Evolutionary conservation across 768 basidiomycete species (phyloP), one percentile per base, ranked within the genome.

Genomic region (Cubamyces lactineus): DNA sequence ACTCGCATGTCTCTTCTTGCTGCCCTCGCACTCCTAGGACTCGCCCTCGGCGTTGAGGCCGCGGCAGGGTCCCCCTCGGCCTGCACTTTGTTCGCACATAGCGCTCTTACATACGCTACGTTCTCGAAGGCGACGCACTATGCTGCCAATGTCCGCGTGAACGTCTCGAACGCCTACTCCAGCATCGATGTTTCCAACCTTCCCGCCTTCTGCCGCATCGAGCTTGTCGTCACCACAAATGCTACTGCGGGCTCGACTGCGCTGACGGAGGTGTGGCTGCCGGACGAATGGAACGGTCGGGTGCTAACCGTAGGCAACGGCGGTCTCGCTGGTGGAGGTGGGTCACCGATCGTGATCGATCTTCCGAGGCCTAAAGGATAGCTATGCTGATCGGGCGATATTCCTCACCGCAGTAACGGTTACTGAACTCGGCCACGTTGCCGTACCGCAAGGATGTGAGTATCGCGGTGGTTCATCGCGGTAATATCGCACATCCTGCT

Each of bases 201-300:
- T 9, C 67, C 68, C 21, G 66, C 59, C 3, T 69, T 72, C 53
- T 72, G 71, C 49, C 71, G 69, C n/a, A 60, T 69, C 12, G 57
- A 72, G 53, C 65, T 69, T 15, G 53, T 57, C n/a, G 61, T 72
- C 30, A 68, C 63, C 15, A 72, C 69, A 7, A 70, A 70, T 21
- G 34, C 67, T 0, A 67, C 71, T 17, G 66, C 70, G 2, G 64
- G 66, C 26, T 64, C 62, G 24, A 67, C 60, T 1, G 63, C 66
- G 7, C 53, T 57, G 39, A 62, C 69, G 4, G 73, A 73, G 45
- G 68, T 70, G 5, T 74, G 73, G 73, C 68, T 74, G n/a, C 73
- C 73, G 15, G 69, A 70, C 39, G 61, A 63, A 3, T 74, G 71
- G 72, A 71, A 72, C 46, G 70, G 70, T 8, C 67, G 73, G 2